Conservation (phyloP, 139 green algal genomes). For the Dunaliella primolecta region DNA sequence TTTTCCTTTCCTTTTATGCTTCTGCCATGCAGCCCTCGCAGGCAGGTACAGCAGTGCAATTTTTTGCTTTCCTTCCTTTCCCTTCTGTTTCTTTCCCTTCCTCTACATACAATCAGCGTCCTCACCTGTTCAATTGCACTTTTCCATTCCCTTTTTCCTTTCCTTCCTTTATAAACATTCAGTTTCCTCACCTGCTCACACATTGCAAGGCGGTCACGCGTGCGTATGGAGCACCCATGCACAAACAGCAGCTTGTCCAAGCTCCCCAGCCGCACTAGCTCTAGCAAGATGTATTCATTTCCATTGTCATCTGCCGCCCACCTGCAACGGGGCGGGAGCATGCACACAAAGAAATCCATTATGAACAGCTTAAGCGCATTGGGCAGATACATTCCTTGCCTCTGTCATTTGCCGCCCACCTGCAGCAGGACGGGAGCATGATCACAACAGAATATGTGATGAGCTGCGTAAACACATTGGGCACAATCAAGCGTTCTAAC, state of each 20-base stretch:
- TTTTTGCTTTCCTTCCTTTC: too few species aligned
- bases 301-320: slow-evolving; percentile 44
- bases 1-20: too few species aligned
- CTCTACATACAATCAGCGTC: too few species aligned
- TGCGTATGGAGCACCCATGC: slow-evolving; percentile 31
- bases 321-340: slow-evolving; percentile 19
- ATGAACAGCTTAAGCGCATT: too few species aligned
- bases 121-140: too few species aligned
- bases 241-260: slow-evolving; percentile 44
- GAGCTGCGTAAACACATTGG: too few species aligned
- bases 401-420: slow-evolving; percentile 40
- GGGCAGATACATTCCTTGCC: slow-evolving; percentile 55
- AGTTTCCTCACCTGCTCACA: slow-evolving; percentile 58
- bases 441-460: background rate
- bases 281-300: slow-evolving; percentile 56
- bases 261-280: slow-evolving; percentile 45
- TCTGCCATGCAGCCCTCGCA: too few species aligned
- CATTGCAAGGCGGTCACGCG: slow-evolving; percentile 37
- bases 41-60: too few species aligned
- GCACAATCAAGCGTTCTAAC: too few species aligned
- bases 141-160: too few species aligned
- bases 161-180: too few species aligned
- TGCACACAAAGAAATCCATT: background rate
- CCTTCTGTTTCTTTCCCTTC: too few species aligned
- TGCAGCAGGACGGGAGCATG: slow-evolving; percentile 14